phyloP scores from a whole-genome alignment of 2,329 filamentous ascomycete species.

The Diplodia scrobiculata region DNA sequence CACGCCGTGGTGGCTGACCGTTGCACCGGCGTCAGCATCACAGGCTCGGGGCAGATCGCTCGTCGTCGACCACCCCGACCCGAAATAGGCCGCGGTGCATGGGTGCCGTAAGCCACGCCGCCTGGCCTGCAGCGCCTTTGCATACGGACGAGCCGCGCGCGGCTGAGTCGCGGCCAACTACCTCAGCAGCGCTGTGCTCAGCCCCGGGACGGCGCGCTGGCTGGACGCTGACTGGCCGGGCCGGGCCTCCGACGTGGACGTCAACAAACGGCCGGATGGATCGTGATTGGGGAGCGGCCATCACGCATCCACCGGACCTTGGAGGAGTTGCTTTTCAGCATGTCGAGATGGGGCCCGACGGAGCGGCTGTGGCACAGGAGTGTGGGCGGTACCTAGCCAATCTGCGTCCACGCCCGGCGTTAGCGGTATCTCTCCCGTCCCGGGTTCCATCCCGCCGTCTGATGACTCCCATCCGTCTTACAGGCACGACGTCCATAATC shows the following conservation, averaged over 20 bases:
- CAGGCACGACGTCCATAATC: constrained; percentile 8
- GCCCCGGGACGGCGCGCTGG: not conserved
- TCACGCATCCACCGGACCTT: constrained; percentile 12
- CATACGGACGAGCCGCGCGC: constrained; percentile 8
- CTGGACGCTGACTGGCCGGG: constrained; percentile 17
- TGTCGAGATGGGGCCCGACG: not conserved
- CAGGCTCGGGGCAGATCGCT: constrained; percentile 14
- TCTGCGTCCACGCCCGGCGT: not conserved
- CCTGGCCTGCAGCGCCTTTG: constrained; percentile 6
- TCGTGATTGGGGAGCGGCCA: constrained; percentile 12
- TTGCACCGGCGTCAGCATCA: constrained; percentile 21
- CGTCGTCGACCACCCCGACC: not conserved
- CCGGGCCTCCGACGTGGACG: constrained; percentile 17
- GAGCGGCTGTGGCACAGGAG: constrained; percentile 10
- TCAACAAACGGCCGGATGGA: not conserved
- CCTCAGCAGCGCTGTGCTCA: not conserved
- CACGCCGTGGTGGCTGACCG: constrained; percentile 15
- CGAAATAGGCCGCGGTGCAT: constrained; percentile 15
- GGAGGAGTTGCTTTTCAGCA: not conserved
- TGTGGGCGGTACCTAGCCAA: not conserved
- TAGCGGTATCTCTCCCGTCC: not conserved
- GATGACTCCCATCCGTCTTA: constrained; percentile 22
- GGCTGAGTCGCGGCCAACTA: constrained; percentile 20
- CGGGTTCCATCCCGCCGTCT: constrained; percentile 2
- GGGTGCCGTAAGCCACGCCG: not conserved